Conservation (phyloP, 305 asterid genomes). For the Solanum hybrid region DNA sequence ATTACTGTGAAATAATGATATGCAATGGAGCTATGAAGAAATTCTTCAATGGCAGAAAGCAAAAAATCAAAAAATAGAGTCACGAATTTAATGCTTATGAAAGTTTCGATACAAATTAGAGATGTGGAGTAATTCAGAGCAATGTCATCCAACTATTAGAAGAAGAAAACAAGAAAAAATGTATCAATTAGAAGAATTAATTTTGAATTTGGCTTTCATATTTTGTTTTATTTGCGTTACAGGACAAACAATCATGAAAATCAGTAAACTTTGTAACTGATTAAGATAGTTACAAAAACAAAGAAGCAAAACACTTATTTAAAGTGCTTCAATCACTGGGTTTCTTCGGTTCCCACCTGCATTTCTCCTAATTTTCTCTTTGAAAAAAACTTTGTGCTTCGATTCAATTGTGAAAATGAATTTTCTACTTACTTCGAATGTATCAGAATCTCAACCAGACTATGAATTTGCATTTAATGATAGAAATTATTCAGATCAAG, state of each 20-base stretch:
- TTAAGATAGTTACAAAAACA: neutral
- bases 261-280: neutral
- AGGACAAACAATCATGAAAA: neutral
- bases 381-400: neutral
- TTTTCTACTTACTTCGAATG: neutral
- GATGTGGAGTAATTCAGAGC: neutral
- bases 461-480: constrained; percentile 62
- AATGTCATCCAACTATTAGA: too few relatives aligned
- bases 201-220: too few relatives aligned
- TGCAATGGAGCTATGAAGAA: neutral
- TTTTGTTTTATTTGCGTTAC: neutral
- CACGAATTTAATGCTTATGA: neutral
- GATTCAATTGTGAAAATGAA: too few relatives aligned
- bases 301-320: neutral
- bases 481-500: constrained; percentile 56
- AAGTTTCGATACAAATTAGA: neutral
- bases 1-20: too few relatives aligned
- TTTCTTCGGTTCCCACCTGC: neutral
- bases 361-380: neutral
- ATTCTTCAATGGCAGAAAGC: neutral
- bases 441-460: constrained; percentile 12
- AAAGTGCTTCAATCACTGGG: neutral
- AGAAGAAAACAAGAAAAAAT: neutral
- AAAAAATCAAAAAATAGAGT: neutral
- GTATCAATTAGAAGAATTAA: too few relatives aligned